Conservation (phyloP, 148 eudicot species). For the Arctostaphylos glauca region DNA sequence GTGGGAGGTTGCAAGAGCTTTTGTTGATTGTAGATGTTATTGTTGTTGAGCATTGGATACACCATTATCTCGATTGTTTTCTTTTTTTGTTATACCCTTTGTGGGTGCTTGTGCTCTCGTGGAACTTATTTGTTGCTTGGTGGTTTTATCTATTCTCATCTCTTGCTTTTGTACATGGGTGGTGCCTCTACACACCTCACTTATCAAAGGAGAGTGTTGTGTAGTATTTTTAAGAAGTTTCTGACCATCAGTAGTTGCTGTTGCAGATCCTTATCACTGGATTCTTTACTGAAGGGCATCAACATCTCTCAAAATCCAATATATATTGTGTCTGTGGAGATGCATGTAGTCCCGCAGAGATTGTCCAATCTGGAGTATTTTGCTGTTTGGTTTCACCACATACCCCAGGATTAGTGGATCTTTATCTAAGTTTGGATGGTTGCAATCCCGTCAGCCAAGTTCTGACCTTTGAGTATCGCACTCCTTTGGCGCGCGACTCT, state of each 20-base stretch:
- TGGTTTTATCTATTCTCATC: neutral
- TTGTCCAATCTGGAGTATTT: conserved; percentile 72
- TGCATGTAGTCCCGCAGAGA: conserved; percentile 53
- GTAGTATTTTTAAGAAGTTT: neutral
- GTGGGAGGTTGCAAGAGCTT: neutral
- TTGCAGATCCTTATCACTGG: conserved; percentile 88
- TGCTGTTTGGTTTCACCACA: conserved; percentile 74
- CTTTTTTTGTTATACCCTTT: neutral
- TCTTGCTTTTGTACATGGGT: neutral
- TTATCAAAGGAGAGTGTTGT: neutral
- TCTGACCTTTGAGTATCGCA: conserved; percentile 62
- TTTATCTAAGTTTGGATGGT: conserved; percentile 76
- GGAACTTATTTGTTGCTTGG: neutral
- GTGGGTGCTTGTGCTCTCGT: neutral
- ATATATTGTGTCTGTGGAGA: conserved; percentile 73
- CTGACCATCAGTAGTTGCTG: conserved; percentile 16
- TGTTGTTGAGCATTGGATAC: neutral
- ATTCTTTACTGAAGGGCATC: conserved; percentile 51
- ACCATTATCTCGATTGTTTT: neutral
- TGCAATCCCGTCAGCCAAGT: conserved; percentile 73
- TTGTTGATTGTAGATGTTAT: neutral
- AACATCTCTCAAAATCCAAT: conserved; percentile 43
- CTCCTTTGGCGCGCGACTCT: conserved; percentile 30
- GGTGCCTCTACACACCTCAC: neutral
- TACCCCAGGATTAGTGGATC: conserved; percentile 56